Conservation (phyloP, 2,329 filamentous ascomycete genomes). For the Aspergillus melleus region DNA sequence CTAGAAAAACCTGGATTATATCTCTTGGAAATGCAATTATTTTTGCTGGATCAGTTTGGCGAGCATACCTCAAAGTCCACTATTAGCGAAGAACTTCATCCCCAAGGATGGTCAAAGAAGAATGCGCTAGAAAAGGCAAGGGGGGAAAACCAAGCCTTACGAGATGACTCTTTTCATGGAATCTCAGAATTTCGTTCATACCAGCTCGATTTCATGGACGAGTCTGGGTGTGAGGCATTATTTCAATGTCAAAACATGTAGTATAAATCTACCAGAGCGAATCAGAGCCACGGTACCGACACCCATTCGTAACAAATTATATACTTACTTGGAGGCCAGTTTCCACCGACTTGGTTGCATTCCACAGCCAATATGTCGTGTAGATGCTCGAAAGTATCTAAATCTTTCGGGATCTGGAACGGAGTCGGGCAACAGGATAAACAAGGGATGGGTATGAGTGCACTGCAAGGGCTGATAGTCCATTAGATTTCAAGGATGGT, state of each 20-base stretch:
- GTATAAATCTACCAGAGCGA: slow-evolving; percentile 1
- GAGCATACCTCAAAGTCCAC: slow-evolving; percentile 9
- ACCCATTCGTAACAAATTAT: too few relatives aligned
- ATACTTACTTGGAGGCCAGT: background rate
- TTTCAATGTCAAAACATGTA: slow-evolving; percentile 2
- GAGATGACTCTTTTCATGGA: background rate
- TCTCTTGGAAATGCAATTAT: slow-evolving; percentile 29
- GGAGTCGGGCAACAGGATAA: background rate
- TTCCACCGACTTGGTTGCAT: background rate
- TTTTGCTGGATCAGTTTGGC: slow-evolving; percentile 28
- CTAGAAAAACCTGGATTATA: slow-evolving; percentile 26
- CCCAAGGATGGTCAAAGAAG: background rate
- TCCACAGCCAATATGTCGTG: slow-evolving; percentile 6
- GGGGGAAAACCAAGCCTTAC: background rate
- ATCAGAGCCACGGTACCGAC: background rate
- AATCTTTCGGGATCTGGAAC: background rate
- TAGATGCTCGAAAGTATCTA: background rate
- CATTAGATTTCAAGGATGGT: background rate
- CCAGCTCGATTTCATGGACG: background rate
- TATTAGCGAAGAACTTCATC: background rate
- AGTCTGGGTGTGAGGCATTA: background rate
- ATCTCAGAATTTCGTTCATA: background rate
- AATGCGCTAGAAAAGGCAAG: background rate
- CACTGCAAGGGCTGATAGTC: background rate
- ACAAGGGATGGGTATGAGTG: background rate